Evolutionary conservation across 2,329 filamentous ascomycete genomes (phyloP), one percentile per base, ranked within the genome.

Genomic region (Trichoderma guizhouense): DNA sequence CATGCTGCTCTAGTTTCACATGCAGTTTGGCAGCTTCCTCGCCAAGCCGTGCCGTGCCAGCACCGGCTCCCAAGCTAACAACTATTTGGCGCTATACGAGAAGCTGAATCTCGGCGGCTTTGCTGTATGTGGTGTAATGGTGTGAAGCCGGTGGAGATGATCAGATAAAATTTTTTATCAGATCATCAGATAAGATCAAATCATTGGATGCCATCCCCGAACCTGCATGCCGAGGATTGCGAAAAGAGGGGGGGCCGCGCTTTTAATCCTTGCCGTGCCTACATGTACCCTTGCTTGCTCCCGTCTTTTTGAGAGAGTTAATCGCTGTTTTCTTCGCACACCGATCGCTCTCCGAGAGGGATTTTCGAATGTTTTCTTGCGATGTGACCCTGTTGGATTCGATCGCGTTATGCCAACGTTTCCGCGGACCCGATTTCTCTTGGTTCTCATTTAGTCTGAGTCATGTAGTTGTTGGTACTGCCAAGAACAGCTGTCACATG

Each of bases 171-270:
- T 4, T 5, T 71, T 73, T 71, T 75, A 76, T 76, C 73, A 72
- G 73, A 75, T 75, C 67, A 76, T 76, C 74, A 73, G 74, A 75
- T 74, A 72, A 75, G 74, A 75, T 74, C 64, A 51, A 43, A 26
- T 39, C 30, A 72, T 58, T 71, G 65, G 60, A 58, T 36, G 64
- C 64, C 11, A 67, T 57, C 64, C 47, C 64, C 34, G 64, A 28
- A 28, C 51, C 9, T 67, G 34, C n/a, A 57, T 21, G 53, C 51
- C 69, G 39, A 32, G 68, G 68, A 30, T 51, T 60, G 36, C 66
- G 30, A 8, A 63, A 53, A n/a, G 58, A 53, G 58, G 67, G 58
- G 58, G 58, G 67, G 11, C 47, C 6, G 32, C 53, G 47, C 15
- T 26, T 26, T 11, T 58, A 21, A 58, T 30, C 34, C 65, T 58